Evolutionary conservation across 2,329 filamentous ascomycete genomes (phyloP), one percentile per base, ranked within the genome.

Genomic region (Sporothrix pseudoabietina): DNA sequence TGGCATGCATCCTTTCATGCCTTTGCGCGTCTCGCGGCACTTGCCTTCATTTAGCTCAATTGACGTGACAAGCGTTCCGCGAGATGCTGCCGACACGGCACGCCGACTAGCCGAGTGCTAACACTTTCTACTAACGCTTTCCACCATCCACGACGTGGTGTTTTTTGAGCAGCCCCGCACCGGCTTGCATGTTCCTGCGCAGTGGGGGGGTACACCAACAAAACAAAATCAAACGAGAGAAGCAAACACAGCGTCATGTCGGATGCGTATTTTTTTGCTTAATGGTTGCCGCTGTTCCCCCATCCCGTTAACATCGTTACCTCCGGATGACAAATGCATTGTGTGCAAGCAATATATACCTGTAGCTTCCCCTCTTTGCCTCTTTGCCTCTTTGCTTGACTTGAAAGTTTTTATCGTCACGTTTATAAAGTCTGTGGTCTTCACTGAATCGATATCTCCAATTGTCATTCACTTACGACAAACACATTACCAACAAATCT

Each of bases 321-420:
- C 32, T 63, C 32, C 59, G 59, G 59, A 63, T 63, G 59, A 63
- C 59, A 63, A 63, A 63, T 41, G 57, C 32, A 14, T 5, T 32
- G 54, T 32, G 8, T 14, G 9, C 26, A 10, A 14, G 12, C 41
- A 10, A 44, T 44, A 44, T 44, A 44, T 44, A 44, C 26, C 14
- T 2, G 16, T 10, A 39, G 32, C 59, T 63, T 41, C 59, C 55
- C 59, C 32, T 61, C 12, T 57, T 57, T 57, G 26, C 22, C 6
- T 32, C 59, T 63, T 41, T 32, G 26, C 59, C 32, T 61, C 12
- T 57, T 57, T 57, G 26, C 22, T 14, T 32, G 54, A 12, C 4
- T 0, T 32, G 54, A 4, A 14, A 16, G 26, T 30, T 32, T 6
- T 57, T 57, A 6, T 57, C 16, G 54, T 26, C 2, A 54, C 12